Conservation (phyloP, 2,329 filamentous ascomycete genomes). For the Westerdykella sp. region DNA sequence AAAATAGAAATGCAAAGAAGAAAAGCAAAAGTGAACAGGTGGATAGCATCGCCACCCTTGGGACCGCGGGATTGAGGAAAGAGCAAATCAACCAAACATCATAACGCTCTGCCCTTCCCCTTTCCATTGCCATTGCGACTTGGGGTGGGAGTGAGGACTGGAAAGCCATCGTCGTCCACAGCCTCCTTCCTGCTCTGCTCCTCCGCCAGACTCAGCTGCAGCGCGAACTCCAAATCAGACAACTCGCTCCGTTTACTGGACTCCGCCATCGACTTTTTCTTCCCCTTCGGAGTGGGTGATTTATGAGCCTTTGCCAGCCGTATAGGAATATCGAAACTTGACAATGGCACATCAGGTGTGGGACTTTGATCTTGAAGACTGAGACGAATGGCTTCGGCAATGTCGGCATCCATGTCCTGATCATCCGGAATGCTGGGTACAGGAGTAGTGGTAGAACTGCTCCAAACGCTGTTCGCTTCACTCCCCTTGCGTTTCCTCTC, state of each 20-base stretch:
- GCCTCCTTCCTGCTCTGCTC: constrained; percentile 45
- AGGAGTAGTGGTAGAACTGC: constrained; percentile 35
- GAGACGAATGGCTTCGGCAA: constrained; percentile 58
- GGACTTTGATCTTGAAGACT: constrained; percentile 32
- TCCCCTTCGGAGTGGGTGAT: constrained; percentile 15
- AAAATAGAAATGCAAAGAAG: too few species aligned
- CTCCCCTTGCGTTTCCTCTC: constrained; percentile 43
- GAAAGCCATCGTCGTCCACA: constrained; percentile 22
- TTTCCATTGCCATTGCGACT: constrained; percentile 20
- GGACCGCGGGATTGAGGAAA: too few species aligned
- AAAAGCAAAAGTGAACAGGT: too few species aligned
- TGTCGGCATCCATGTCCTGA: constrained; percentile 51
- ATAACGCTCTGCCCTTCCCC: constrained; percentile 11
- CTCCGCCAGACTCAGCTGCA: constrained; percentile 57
- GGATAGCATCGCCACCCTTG: too few species aligned
- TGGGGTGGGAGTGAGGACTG: constrained; percentile 21
- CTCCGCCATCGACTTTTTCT: constrained; percentile 32
- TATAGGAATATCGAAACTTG: constrained; percentile 41
- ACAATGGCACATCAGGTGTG: constrained; percentile 5
- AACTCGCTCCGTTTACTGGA: constrained; percentile 41
- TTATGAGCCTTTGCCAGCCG: constrained; percentile 39
- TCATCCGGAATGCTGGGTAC: constrained; percentile 36
- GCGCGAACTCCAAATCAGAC: constrained; percentile 55
- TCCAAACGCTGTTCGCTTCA: constrained; percentile 35
- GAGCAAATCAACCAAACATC: too few species aligned